phyloP scores from a whole-genome alignment of 805 yeast genomes.

The Starmera amethionina region DNA sequence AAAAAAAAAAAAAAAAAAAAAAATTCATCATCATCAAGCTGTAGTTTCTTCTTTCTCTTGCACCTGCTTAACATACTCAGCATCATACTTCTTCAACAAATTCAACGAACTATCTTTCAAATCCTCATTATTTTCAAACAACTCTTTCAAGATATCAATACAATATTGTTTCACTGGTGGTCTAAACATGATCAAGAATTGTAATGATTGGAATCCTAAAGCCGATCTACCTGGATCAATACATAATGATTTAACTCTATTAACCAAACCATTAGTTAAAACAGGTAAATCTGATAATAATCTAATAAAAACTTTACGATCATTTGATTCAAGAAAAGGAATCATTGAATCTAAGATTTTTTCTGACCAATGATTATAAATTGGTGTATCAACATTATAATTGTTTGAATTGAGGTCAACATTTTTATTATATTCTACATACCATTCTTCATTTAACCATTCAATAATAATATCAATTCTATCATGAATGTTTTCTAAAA shows the following conservation, averaged over 20 bases:
- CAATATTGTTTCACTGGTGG: conserved; percentile 66
- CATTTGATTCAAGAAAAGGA: conserved; percentile 76
- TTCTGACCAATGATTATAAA: conserved; percentile 60
- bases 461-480: conserved; percentile 70
- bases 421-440: conserved; percentile 35
- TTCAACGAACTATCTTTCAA: conserved; percentile 36
- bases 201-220: conserved; percentile 75
- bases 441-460: conserved; percentile 97
- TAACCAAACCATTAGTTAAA: conserved; percentile 51
- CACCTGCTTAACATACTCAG: conserved; percentile 2
- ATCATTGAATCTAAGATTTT: conserved; percentile 68
- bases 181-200: conserved; percentile 77
- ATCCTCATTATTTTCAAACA: conserved; percentile 39
- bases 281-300: conserved; percentile 82
- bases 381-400: conserved; percentile 27
- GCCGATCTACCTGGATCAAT: conserved; percentile 75
- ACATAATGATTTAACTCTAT: conserved; percentile 62
- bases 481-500: conserved; percentile 60
- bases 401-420: conserved; percentile 11
- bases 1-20: no score
- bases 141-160: conserved; percentile 35
- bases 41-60: neutral
- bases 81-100: conserved; percentile 36
- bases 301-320: conserved; percentile 72
- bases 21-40: neutral